Percentiles rank a stretch among this genome's conserved stretches.
phyloP scores from a whole-genome alignment of 2,329 filamentous ascomycete genomes.

The Ophiostoma triangulosporum region DNA sequence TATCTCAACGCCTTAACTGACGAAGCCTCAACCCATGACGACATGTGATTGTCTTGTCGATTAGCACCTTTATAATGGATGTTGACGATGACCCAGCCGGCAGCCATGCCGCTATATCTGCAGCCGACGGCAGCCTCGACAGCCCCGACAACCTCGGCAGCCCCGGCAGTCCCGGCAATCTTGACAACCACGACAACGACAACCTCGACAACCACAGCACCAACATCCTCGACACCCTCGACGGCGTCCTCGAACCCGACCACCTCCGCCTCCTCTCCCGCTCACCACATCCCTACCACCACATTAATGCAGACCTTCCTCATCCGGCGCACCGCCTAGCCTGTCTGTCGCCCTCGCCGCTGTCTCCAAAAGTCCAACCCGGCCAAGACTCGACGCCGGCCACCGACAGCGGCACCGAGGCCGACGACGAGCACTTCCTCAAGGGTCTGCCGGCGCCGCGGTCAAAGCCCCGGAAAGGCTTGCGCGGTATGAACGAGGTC shows the following conservation, averaged over 20 bases:
- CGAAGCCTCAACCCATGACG: too few species aligned
- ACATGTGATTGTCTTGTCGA: neutral
- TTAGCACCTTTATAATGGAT: neutral
- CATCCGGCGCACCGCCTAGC: conserved; percentile 32
- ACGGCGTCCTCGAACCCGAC: conserved; percentile 13
- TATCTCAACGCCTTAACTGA: too few species aligned
- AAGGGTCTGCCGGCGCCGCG: conserved; percentile 73
- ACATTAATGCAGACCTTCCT: conserved; percentile 41
- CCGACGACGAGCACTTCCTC: conserved; percentile 83
- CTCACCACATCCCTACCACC: conserved; percentile 56
- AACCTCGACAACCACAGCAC: neutral
- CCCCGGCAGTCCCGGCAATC: neutral
- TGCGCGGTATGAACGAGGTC: conserved; percentile 47
- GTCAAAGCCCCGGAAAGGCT: conserved; percentile 60
- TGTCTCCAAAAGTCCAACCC: conserved; percentile 1
- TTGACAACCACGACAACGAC: neutral
- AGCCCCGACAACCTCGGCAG: neutral
- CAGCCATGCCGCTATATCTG: neutral
- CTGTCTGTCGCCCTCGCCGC: conserved; percentile 6
- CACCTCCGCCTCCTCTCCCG: conserved; percentile 38
- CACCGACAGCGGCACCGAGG: conserved; percentile 88
- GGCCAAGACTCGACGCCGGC: conserved; percentile 43
- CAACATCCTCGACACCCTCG: neutral
- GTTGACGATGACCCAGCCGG: neutral
- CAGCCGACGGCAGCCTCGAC: neutral